phyloP scores from a whole-genome alignment of 1,139 yeast species.

The Petasospora rhodanensis region DNA sequence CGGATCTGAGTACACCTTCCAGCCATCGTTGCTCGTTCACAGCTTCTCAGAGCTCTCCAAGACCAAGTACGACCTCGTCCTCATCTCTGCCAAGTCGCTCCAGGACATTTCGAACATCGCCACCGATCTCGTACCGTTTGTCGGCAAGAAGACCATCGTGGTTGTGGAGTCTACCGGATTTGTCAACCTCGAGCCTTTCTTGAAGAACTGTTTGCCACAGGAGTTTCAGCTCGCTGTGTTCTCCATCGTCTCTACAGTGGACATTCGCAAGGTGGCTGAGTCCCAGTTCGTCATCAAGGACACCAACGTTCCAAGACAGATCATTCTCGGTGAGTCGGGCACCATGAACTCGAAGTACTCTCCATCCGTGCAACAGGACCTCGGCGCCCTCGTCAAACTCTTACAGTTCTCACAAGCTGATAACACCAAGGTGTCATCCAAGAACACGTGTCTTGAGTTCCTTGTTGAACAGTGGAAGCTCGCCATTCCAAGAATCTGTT shows the following conservation, averaged over 20 bases:
- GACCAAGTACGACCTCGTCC: slow-evolving; percentile 44
- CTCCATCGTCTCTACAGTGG: slow-evolving; percentile 63
- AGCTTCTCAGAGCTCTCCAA: slow-evolving; percentile 7
- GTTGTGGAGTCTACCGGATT: slow-evolving; percentile 68
- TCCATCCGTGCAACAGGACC: slow-evolving; percentile 17
- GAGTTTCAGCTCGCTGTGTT: slow-evolving; percentile 37
- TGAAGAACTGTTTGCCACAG: slow-evolving; percentile 33
- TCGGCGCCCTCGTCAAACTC: slow-evolving; percentile 23
- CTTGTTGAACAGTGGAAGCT: slow-evolving; percentile 79
- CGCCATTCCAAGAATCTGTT: slow-evolving; percentile 72
- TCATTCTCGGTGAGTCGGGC: slow-evolving; percentile 21
- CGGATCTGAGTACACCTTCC: slow-evolving; percentile 1
- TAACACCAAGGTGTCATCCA: slow-evolving; percentile 41
- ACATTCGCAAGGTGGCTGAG: slow-evolving; percentile 37
- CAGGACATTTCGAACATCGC: slow-evolving; percentile 43
- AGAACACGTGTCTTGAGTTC: slow-evolving; percentile 50
- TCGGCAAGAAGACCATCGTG: slow-evolving; percentile 42
- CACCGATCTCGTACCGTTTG: slow-evolving; percentile 30
- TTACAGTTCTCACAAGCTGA: slow-evolving; percentile 34
- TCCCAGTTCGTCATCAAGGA: slow-evolving; percentile 14
- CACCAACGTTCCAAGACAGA: slow-evolving; percentile 10
- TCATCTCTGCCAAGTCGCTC: slow-evolving; percentile 41
- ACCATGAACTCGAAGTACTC: slow-evolving; percentile 17
- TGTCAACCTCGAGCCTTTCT: slow-evolving; percentile 67
- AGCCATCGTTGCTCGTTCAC: slow-evolving; percentile 9